Evolutionary conservation across 1,284 basidiomycete species (phyloP).

Genomic region (Trametes hirsuta): DNA sequence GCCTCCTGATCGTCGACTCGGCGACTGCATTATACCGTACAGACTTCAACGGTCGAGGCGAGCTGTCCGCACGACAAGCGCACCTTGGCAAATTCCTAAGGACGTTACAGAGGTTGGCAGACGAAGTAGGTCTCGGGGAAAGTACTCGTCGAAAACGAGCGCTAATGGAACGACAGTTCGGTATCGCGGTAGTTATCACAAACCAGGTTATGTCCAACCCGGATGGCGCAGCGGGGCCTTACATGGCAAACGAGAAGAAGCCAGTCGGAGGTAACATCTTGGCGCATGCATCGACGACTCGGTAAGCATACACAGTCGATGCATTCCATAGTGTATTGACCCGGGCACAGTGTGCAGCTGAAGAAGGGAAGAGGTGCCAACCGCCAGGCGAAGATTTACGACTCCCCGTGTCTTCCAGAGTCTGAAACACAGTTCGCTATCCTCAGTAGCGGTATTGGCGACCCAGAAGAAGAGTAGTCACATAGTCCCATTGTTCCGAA

Average conservation of each 20-base stretch:
- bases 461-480: conserved; percentile 84
- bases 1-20: conserved; percentile 95
- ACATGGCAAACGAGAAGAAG: conserved; percentile 92
- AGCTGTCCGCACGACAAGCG: conserved; percentile 93
- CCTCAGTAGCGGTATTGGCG: conserved; percentile 85
- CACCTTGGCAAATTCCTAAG: conserved; percentile 98
- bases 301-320: conserved; percentile 47
- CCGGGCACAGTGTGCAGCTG: conserved; percentile 71
- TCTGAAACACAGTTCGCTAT: conserved; percentile 97
- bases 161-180: conserved; percentile 65
- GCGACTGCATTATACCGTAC: conserved; percentile 96
- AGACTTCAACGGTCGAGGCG: conserved; percentile 95
- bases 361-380: conserved; percentile 94
- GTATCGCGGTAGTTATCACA: conserved; percentile 95
- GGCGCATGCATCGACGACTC: conserved; percentile 94
- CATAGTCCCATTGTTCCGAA: conserved; percentile 5
- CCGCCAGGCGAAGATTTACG: conserved; percentile 96
- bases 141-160: not conserved
- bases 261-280: conserved; percentile 97
- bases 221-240: conserved; percentile 90
- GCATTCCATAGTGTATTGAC: not conserved
- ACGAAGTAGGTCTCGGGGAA: conserved; percentile 71
- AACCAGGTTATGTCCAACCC: conserved; percentile 99
- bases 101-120: conserved; percentile 90
- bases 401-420: conserved; percentile 97